Evolutionary conservation across 495 filamentous ascomycete species (phyloP).

Genomic region (Penicillium daleae): DNA sequence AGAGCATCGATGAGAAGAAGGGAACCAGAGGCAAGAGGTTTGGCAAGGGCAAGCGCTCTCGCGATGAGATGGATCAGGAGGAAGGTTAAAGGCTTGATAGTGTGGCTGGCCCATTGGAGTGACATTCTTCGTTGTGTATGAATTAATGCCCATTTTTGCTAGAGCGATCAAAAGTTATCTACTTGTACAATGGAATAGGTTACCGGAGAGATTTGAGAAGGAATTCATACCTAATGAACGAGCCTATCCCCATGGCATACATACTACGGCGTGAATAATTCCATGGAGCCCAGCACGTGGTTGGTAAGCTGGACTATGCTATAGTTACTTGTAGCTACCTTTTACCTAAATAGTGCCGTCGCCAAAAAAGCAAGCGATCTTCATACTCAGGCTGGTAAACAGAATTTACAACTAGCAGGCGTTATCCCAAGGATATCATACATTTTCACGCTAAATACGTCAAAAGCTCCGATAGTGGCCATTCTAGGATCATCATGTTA

Average conservation of each 20-base stretch:
- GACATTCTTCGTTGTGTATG: slow-evolving; percentile 4
- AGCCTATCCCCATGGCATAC: no score
- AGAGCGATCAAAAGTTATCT: slow-evolving; percentile 9
- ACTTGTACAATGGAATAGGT: not conserved
- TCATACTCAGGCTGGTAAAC: no score
- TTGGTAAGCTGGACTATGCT: no score
- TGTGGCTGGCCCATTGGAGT: slow-evolving; percentile 20
- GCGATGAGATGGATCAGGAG: slow-evolving; percentile 85
- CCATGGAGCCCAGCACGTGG: no score
- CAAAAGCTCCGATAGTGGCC: not conserved
- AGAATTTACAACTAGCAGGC: not conserved
- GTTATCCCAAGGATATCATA: not conserved
- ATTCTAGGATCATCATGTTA: slow-evolving; percentile 24
- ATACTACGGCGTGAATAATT: no score
- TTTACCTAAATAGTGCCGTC: no score
- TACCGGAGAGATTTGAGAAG: not conserved
- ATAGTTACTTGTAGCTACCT: no score
- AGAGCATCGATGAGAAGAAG: slow-evolving; percentile 75
- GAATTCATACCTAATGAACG: not conserved
- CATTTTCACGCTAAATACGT: not conserved
- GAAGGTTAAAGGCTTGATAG: slow-evolving; percentile 48
- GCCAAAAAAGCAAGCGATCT: no score
- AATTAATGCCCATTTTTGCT: slow-evolving; percentile 9
- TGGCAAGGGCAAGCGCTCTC: slow-evolving; percentile 61
- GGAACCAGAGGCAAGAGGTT: slow-evolving; percentile 66